Conservation (phyloP, 768 basidiomycete genomes). For the Mycena floridula region DNA sequence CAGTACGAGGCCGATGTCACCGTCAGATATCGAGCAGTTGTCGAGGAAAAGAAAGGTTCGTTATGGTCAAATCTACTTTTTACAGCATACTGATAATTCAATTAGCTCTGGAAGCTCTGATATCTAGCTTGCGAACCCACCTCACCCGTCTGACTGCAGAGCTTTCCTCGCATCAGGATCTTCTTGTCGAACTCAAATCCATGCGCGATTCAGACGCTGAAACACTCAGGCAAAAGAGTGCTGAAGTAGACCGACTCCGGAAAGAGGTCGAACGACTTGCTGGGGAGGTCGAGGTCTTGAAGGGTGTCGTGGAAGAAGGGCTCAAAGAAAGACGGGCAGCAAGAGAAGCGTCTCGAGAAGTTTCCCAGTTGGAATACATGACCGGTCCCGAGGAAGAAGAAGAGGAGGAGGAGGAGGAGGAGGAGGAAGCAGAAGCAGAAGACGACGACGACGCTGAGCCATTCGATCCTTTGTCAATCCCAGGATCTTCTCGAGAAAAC, state of each 20-base stretch:
- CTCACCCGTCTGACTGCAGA: slow-evolving; percentile 74
- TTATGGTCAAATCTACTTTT: neutral
- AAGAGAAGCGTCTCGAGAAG: slow-evolving; percentile 31
- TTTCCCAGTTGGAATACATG: slow-evolving; percentile 2
- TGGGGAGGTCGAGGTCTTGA: slow-evolving; percentile 82
- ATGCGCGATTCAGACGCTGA: slow-evolving; percentile 58
- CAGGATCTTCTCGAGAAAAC: slow-evolving; percentile 23
- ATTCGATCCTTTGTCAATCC: slow-evolving; percentile 27
- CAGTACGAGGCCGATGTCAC: slow-evolving; percentile 24
- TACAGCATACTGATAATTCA: neutral
- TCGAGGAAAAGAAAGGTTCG: slow-evolving; percentile 86
- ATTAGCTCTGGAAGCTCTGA: slow-evolving; percentile 76
- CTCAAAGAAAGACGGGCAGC: slow-evolving; percentile 62
- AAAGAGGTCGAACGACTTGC: slow-evolving; percentile 77
- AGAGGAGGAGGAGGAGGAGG: slow-evolving; percentile 20
- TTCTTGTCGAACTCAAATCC: slow-evolving; percentile 59
- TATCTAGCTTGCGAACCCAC: slow-evolving; percentile 66
- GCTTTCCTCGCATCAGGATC: slow-evolving; percentile 66
- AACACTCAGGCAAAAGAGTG: slow-evolving; percentile 50
- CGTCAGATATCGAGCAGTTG: slow-evolving; percentile 64
- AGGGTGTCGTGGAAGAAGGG: slow-evolving; percentile 83
- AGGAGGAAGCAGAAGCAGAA: slow-evolving; percentile 17
- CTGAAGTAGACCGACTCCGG: slow-evolving; percentile 62
- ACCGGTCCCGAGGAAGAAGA: slow-evolving; percentile 13
- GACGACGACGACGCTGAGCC: slow-evolving; percentile 22